These are phyloP conservation scores for Lactarius akahatsu DNA, from an alignment of 768 basidiomycete genomes.

Conservation along the genomic window DNA sequence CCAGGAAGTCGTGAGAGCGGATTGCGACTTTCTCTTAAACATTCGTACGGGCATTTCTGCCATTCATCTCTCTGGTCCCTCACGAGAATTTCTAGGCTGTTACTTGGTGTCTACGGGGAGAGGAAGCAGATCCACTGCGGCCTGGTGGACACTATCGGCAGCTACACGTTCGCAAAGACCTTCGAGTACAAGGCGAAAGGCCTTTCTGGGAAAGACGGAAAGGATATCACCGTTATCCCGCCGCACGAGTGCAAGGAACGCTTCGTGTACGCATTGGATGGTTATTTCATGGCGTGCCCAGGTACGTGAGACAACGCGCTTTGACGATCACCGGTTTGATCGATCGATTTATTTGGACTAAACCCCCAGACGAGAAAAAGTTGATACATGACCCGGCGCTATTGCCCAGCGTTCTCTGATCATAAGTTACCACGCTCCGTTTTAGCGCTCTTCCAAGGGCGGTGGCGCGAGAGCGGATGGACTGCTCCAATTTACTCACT, in stretches of 20 bases:
- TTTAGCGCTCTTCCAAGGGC: constrained; percentile 1
- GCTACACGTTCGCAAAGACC: constrained; percentile 83
- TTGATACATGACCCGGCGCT: constrained; percentile 33
- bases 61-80: neutral
- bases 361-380: constrained; percentile 36
- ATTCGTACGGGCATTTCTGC: constrained; percentile 55
- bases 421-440: neutral
- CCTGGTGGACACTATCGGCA: constrained; percentile 83
- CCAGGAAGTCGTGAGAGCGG: constrained; percentile 62
- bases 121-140: constrained; percentile 71
- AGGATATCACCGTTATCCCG: constrained; percentile 78
- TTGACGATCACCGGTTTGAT: neutral
- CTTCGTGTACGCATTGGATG: constrained; percentile 67
- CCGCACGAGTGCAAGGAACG: constrained; percentile 78
- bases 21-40: constrained; percentile 70
- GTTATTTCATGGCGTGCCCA: constrained; percentile 76
- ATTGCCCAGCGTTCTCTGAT: constrained; percentile 39
- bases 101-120: constrained; percentile 70
- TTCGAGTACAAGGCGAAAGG: constrained; percentile 84
- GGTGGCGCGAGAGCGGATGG: neutral
- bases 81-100: constrained; percentile 45
- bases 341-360: constrained; percentile 33
- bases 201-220: constrained; percentile 51
- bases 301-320: constrained; percentile 42
- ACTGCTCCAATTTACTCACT: no score